Evolutionary conservation across 495 filamentous ascomycete species (phyloP).

Genomic region (Hypoxylon intermedium): DNA sequence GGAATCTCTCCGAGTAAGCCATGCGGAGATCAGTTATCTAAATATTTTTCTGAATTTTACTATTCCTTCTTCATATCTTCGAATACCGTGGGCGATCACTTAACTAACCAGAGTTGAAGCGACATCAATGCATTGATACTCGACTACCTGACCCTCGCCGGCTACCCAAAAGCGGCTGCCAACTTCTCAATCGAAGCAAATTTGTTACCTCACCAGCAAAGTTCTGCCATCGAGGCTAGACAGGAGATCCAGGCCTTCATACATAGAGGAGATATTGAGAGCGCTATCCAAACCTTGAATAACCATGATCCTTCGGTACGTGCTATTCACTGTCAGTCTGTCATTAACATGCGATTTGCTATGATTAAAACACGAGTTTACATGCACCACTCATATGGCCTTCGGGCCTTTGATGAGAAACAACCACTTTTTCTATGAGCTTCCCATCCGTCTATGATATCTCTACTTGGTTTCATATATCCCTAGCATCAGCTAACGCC

Average conservation of each 20-base stretch:
- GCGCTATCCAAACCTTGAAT: slow-evolving; percentile 85
- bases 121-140: slow-evolving; percentile 96
- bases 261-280: slow-evolving; percentile 80
- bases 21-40: slow-evolving; percentile 80
- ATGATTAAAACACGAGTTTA: slow-evolving; percentile 90
- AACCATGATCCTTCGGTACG: slow-evolving; percentile 90
- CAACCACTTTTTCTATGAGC: slow-evolving; percentile 94
- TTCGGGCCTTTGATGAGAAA: slow-evolving; percentile 89
- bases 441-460: slow-evolving; percentile 32
- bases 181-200: slow-evolving; percentile 96
- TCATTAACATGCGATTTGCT: slow-evolving; percentile 51
- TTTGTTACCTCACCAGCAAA: slow-evolving; percentile 72
- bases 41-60: slow-evolving; percentile 67
- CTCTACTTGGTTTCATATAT: slow-evolving; percentile 2
- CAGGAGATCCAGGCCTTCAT: slow-evolving; percentile 83
- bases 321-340: slow-evolving; percentile 16
- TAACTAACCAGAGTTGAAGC: slow-evolving; percentile 56
- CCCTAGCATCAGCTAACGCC: slow-evolving; percentile 42
- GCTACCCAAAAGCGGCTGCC: slow-evolving; percentile 89
- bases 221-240: slow-evolving; percentile 75
- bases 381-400: slow-evolving; percentile 99
- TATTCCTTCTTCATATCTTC: slow-evolving; percentile 17
- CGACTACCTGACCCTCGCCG: slow-evolving; percentile 96
- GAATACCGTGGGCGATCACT: slow-evolving; percentile 43
- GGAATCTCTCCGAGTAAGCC: slow-evolving; percentile 99